Percentiles rank a stretch among this genome's conserved stretches.
These are phyloP conservation scores for Calamus simplicifolius DNA, from an alignment of 176 grass and related monocot species.

Conservation along the genomic window DNA sequence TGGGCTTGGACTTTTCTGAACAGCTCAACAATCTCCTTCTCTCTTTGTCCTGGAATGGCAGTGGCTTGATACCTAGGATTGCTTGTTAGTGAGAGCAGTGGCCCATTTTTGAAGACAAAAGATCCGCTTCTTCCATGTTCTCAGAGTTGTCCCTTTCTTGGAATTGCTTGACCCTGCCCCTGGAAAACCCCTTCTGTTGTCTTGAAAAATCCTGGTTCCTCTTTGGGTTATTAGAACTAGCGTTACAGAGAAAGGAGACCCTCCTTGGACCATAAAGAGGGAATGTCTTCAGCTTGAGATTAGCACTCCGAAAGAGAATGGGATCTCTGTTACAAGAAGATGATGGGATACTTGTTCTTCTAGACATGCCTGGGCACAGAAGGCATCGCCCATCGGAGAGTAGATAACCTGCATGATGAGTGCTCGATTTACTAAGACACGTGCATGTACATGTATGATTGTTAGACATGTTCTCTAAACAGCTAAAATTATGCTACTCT, in stretches of 20 bases:
- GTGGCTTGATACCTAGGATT: conserved; percentile 34
- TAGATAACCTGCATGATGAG: background rate
- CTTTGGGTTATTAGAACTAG: conserved; percentile 15
- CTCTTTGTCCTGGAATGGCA: conserved; percentile 41
- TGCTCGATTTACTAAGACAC: no score
- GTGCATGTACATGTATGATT: no score
- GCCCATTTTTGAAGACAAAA: conserved; percentile 54
- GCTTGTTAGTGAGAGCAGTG: conserved; percentile 33
- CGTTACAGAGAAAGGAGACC: conserved; percentile 33
- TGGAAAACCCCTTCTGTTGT: conserved; percentile 18
- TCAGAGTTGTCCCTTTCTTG: conserved; percentile 52
- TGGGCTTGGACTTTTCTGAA: conserved; percentile 80
- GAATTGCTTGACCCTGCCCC: conserved; percentile 34
- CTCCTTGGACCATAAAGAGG: conserved; percentile 25
- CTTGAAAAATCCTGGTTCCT: conserved; percentile 22
- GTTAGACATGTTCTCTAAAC: no score
- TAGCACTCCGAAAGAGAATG: conserved; percentile 23
- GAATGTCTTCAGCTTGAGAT: conserved; percentile 25
- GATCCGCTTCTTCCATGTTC: conserved; percentile 46
- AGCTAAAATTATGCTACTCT: no score
- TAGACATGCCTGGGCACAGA: conserved; percentile 29
- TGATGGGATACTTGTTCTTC: conserved; percentile 26
- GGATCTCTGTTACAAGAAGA: conserved; percentile 19
- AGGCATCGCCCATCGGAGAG: conserved; percentile 28
- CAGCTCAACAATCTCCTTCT: conserved; percentile 64